Base-by-base conservation (phyloP, 2,329 filamentous ascomycete genomes). In the Monosporascus cannonballus region DNA sequence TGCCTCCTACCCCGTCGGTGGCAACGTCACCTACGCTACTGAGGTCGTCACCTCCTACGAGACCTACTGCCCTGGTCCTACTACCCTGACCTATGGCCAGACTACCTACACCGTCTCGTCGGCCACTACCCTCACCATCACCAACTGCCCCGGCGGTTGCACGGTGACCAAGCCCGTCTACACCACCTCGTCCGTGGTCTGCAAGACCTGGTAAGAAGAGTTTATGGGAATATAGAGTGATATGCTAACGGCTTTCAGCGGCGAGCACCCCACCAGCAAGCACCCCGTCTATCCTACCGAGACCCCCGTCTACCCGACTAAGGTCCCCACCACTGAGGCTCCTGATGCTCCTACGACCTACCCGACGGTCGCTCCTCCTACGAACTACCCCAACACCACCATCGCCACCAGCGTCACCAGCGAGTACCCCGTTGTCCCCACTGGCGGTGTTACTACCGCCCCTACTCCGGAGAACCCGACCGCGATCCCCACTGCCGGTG, bases 51-150 rank as follows among this genome's bases (percentile, higher is more conserved):
- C 82, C 54, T 71, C 75, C 54, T 81, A 81, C 76, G 84, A 80
- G 73, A 90, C 86, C 67, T 89, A 78, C 82, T 90, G 87, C 83
- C 85, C 87, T 22, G 76, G 67, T 61, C 70, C 86, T 59, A 89
- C 86, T 63, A 71, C 75, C 63, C 72, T 89, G 71, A 80, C 79
- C 65, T 76, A 86, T 74, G 80, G 78, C 68, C 75, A 72, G 72
- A 76, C 79, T 69, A 88, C 85, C 73, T 88, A 87, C 79, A 86
- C 80, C 63, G 76, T 90, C 72, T 84, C 84, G 25, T 48, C 83
- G 80, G 72, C 85, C 68, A 85, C 83, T 69, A 85, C 83, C 69
- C 71, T 87, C 71, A 88, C 85, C 75, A 81, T 88, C 77, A 82
- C 82, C 64, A 76, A 86, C 78, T 87, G 85, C 79, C 81, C 84